Evolutionary conservation across 2,329 filamentous ascomycete genomes (phyloP).

Genomic region (Exophiala xenobiotica): DNA sequence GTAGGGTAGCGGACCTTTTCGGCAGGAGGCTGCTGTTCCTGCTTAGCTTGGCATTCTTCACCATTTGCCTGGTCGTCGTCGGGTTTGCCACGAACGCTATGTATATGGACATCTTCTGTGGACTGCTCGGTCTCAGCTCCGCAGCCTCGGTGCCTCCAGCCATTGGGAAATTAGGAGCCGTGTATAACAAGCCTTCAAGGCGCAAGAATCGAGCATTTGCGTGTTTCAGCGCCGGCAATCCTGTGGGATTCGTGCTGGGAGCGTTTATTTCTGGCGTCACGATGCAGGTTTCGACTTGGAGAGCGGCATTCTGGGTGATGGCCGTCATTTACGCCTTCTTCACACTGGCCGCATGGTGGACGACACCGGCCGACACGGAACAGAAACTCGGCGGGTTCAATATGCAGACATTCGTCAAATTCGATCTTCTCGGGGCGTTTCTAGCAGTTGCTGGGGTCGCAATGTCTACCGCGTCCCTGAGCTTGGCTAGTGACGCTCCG

Average conservation of each 20-base stretch:
- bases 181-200: constrained; percentile 60
- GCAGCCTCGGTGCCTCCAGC: constrained; percentile 65
- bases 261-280: constrained; percentile 63
- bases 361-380: constrained; percentile 58
- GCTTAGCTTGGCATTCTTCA: constrained; percentile 59
- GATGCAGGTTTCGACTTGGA: constrained; percentile 62
- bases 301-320: constrained; percentile 61
- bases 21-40: constrained; percentile 64
- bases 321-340: constrained; percentile 64
- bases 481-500: constrained; percentile 55
- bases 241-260: constrained; percentile 57
- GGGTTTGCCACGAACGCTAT: constrained; percentile 61
- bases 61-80: constrained; percentile 56
- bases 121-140: constrained; percentile 63
- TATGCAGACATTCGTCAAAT: constrained; percentile 52
- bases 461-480: constrained; percentile 62
- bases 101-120: constrained; percentile 62
- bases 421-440: constrained; percentile 62
- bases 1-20: constrained; percentile 64
- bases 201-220: constrained; percentile 67
- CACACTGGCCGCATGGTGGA: constrained; percentile 58
- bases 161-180: constrained; percentile 62
- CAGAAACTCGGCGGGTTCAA: constrained; percentile 46
- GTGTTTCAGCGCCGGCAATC: constrained; percentile 60
- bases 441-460: constrained; percentile 65